These are phyloP conservation scores for Silene coronaria DNA, from an alignment of 179 eudicot species.

Conservation along the genomic window DNA sequence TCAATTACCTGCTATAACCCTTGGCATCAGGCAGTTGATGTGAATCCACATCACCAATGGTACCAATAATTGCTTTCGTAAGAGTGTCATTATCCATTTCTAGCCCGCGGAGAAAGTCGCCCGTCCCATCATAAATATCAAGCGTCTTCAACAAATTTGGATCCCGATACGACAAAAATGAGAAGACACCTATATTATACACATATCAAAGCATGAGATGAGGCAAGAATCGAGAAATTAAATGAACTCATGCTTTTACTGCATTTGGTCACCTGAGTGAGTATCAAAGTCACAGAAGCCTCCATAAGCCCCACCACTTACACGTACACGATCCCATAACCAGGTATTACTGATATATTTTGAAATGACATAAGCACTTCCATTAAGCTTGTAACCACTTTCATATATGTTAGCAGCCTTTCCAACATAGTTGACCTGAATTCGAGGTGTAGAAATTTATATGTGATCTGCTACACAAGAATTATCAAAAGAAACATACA, in stretches of 20 bases:
- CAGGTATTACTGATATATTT: slow-evolving; percentile 79
- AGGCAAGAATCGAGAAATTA: slow-evolving; percentile 3
- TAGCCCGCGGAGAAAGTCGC: slow-evolving; percentile 67
- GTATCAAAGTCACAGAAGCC: slow-evolving; percentile 95
- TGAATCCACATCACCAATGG: slow-evolving; percentile 90
- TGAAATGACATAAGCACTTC: slow-evolving; percentile 94
- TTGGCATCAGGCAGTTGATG: slow-evolving; percentile 98
- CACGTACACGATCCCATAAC: slow-evolving; percentile 99
- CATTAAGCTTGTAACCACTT: slow-evolving; percentile 73
- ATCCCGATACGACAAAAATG: slow-evolving; percentile 89
- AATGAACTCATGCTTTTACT: slow-evolving; percentile 3
- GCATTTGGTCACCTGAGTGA: slow-evolving; percentile 60
- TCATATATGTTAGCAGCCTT: slow-evolving; percentile 90
- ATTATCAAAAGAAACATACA: neutral
- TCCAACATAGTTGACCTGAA: slow-evolving; percentile 95
- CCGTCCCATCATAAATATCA: slow-evolving; percentile 83
- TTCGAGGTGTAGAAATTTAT: slow-evolving; percentile 10
- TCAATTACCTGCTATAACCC: slow-evolving; percentile 85
- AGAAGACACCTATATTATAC: slow-evolving; percentile 61
- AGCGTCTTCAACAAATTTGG: slow-evolving; percentile 93
- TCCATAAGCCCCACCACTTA: slow-evolving; percentile 99
- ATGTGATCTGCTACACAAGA: slow-evolving; percentile 6
- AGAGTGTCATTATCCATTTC: slow-evolving; percentile 90
- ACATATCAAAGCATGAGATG: neutral
- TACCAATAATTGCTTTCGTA: slow-evolving; percentile 97